Evolutionary conservation across 2,329 filamentous ascomycete genomes (phyloP).

Genomic region (Exophiala alcalophila): DNA sequence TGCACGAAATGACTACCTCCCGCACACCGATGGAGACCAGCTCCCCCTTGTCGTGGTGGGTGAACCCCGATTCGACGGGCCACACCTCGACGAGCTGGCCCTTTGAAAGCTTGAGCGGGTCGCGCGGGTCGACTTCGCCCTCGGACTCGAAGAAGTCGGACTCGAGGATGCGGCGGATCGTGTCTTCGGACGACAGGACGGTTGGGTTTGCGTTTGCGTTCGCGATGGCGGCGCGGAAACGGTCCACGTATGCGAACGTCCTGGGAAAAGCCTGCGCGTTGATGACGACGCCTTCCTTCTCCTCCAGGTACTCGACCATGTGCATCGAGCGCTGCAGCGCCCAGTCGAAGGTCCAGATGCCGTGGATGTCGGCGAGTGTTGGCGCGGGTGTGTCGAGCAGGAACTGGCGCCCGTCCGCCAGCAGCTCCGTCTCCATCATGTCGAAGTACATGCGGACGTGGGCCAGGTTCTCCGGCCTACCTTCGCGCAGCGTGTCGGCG

Average conservation of each 20-base stretch:
- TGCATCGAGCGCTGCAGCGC: slow-evolving; percentile 49
- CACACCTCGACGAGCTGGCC: slow-evolving; percentile 57
- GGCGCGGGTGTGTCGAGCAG: slow-evolving; percentile 53
- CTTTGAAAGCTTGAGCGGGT: slow-evolving; percentile 52
- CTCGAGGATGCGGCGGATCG: slow-evolving; percentile 50
- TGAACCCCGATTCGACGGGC: slow-evolving; percentile 60
- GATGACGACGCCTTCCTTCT: slow-evolving; percentile 53
- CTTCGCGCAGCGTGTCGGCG: slow-evolving; percentile 37
- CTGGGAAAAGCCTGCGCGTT: slow-evolving; percentile 53
- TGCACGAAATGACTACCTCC: slow-evolving; percentile 58
- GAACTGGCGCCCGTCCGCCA: slow-evolving; percentile 66
- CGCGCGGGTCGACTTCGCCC: slow-evolving; percentile 45
- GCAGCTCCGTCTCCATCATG: slow-evolving; percentile 58
- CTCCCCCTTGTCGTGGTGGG: slow-evolving; percentile 56
- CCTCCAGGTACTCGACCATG: slow-evolving; percentile 54
- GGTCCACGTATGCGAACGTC: slow-evolving; percentile 61
- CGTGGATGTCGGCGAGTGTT: slow-evolving; percentile 64
- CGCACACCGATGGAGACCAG: slow-evolving; percentile 51
- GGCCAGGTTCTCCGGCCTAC: slow-evolving; percentile 54
- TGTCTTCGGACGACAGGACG: slow-evolving; percentile 54
- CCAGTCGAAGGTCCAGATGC: slow-evolving; percentile 66
- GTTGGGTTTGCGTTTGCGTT: slow-evolving; percentile 39
- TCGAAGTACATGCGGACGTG: slow-evolving; percentile 55
- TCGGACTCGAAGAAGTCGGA: slow-evolving; percentile 48
- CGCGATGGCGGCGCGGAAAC: slow-evolving; percentile 53